These are phyloP conservation scores for Talaromyces nanjingensis DNA, from an alignment of 495 filamentous ascomycete species.

Conservation along the genomic window DNA sequence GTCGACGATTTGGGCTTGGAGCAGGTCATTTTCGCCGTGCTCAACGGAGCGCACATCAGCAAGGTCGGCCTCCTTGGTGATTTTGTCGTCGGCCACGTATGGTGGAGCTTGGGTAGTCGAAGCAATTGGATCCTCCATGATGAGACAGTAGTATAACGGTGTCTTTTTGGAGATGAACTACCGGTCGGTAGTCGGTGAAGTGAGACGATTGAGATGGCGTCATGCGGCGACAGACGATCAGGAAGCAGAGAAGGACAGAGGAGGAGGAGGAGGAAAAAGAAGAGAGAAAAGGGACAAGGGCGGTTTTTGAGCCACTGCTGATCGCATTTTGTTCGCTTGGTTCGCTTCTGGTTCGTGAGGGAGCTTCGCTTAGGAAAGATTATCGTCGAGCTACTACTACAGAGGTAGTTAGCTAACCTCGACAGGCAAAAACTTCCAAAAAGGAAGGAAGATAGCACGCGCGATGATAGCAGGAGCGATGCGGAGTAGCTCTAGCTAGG, in stretches of 20 bases:
- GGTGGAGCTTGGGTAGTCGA: neutral
- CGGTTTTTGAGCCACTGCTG: neutral
- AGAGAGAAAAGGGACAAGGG: neutral
- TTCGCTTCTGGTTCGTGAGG: neutral
- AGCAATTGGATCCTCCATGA: constrained; percentile 1
- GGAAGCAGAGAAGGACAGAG: neutral
- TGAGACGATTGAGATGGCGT: neutral
- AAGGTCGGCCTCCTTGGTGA: constrained; percentile 1
- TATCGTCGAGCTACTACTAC: too few species aligned
- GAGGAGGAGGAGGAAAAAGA: neutral
- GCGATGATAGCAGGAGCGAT: neutral
- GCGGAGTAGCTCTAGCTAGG: neutral
- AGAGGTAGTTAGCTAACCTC: neutral
- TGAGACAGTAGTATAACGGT: neutral
- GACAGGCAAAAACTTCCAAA: neutral
- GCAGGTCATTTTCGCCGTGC: constrained; percentile 42
- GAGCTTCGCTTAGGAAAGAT: neutral
- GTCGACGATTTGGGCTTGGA: constrained; percentile 45
- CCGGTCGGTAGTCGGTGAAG: neutral
- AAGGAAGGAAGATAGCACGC: neutral
- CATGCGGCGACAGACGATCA: neutral
- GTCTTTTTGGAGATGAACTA: neutral
- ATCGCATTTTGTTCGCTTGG: neutral
- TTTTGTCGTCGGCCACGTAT: neutral
- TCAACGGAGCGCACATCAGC: constrained; percentile 13